phyloP scores from a whole-genome alignment of 75 land plant genomes.

The Cupressus sempervirens region DNA sequence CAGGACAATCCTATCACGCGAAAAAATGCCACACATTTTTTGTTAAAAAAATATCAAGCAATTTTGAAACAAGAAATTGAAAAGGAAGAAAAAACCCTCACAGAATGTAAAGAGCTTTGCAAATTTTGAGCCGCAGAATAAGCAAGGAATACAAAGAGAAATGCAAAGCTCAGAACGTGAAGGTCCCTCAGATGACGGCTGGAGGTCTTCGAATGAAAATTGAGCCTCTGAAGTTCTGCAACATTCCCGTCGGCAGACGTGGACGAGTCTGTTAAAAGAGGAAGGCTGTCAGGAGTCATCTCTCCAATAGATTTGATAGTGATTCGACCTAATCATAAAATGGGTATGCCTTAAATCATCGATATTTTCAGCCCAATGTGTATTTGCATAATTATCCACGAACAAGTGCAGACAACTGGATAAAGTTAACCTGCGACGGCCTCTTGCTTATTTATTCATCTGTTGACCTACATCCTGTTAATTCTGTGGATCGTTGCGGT shows the following conservation, averaged over 20 bases:
- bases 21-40: background rate
- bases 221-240: background rate
- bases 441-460: background rate
- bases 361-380: background rate
- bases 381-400: background rate
- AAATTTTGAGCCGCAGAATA: conserved; percentile 84
- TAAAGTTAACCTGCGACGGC: background rate
- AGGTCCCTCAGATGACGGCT: conserved; percentile 41
- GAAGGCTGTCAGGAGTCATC: background rate
- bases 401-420: background rate
- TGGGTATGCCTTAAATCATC: background rate
- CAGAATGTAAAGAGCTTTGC: conserved; percentile 74
- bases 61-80: background rate
- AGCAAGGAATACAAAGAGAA: conserved; percentile 75
- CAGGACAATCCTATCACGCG: background rate
- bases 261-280: background rate
- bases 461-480: too few relatives aligned
- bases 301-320: background rate
- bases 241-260: background rate
- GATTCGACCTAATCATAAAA: background rate
- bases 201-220: conserved; percentile 9
- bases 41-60: background rate
- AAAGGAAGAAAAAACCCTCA: conserved; percentile 19
- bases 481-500: too few relatives aligned
- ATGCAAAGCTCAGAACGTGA: conserved; percentile 67